phyloP scores from a whole-genome alignment of 2,329 filamentous ascomycete species.

The Monosporascus sp. region DNA sequence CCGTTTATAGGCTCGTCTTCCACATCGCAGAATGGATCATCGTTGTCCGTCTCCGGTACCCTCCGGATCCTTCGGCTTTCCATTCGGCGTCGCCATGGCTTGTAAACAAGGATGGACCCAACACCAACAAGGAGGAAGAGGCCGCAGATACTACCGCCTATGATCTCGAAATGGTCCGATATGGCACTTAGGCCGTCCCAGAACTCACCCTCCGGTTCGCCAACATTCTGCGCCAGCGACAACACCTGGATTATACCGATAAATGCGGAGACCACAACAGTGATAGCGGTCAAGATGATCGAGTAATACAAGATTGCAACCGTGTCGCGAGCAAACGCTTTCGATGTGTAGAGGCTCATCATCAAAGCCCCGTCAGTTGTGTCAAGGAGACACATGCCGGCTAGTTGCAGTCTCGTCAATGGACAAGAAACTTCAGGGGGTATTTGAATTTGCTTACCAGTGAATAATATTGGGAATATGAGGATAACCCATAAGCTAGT shows the following conservation, averaged over 20 bases:
- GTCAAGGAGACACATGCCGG: constrained; percentile 92
- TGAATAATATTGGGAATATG: constrained; percentile 86
- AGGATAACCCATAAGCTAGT: constrained; percentile 92
- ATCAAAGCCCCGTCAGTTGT: constrained; percentile 90
- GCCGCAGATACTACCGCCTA: constrained; percentile 81
- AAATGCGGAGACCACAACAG: constrained; percentile 75
- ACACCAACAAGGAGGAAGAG: constrained; percentile 74
- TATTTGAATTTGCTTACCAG: constrained; percentile 45
- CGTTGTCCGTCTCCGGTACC: constrained; percentile 9
- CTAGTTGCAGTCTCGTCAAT: constrained; percentile 31
- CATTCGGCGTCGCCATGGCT: constrained; percentile 63
- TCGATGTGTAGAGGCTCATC: constrained; percentile 87
- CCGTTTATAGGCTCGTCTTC: constrained; percentile 4
- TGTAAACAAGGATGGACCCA: constrained; percentile 69
- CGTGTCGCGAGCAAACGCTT: constrained; percentile 68
- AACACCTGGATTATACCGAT: constrained; percentile 84
- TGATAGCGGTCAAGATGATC: constrained; percentile 77
- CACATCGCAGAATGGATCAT: constrained; percentile 9
- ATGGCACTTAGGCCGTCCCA: constrained; percentile 81
- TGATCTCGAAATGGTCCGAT: constrained; percentile 77
- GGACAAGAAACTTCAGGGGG: neutral
- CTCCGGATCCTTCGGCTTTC: constrained; percentile 23
- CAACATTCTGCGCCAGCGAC: constrained; percentile 70
- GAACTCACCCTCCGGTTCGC: constrained; percentile 68
- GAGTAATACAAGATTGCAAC: constrained; percentile 95